Conservation (phyloP, 768 basidiomycete genomes). For the Pleurotus djamor region DNA sequence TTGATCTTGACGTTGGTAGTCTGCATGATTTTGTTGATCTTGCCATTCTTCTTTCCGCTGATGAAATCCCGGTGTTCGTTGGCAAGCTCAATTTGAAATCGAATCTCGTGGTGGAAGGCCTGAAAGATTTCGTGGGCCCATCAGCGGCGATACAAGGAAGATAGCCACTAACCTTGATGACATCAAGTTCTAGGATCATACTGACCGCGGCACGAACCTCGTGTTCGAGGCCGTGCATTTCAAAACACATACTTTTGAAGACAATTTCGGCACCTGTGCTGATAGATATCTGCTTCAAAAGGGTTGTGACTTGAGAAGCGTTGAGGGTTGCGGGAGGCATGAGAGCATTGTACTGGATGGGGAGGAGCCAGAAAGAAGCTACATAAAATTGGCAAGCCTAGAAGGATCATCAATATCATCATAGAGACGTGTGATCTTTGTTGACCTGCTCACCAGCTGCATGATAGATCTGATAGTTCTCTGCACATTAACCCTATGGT, state of each 20-base stretch:
- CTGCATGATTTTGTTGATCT: conserved; percentile 99
- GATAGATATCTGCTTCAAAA: conserved; percentile 85
- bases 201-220: conserved; percentile 85
- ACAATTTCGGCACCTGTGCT: conserved; percentile 91
- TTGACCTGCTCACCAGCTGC: conserved; percentile 70
- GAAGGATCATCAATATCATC: neutral
- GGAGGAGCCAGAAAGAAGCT: conserved; percentile 96
- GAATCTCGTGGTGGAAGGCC: conserved; percentile 96
- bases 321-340: conserved; percentile 82
- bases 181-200: conserved; percentile 87
- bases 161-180: conserved; percentile 69
- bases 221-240: conserved; percentile 91
- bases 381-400: conserved; percentile 95
- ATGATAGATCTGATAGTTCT: conserved; percentile 92
- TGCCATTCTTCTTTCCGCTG: conserved; percentile 98
- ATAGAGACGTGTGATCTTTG: neutral
- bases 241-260: conserved; percentile 97
- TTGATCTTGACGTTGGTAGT: conserved; percentile 97
- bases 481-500: conserved; percentile 91
- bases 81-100: conserved; percentile 96
- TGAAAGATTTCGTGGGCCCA: conserved; percentile 22
- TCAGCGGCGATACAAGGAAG: neutral
- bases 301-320: conserved; percentile 75
- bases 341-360: conserved; percentile 90
- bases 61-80: conserved; percentile 99